Evolutionary conservation across 1,284 basidiomycete species (phyloP), one percentile per base, ranked within the genome.

Genomic region (Boletus hoseneyae): DNA sequence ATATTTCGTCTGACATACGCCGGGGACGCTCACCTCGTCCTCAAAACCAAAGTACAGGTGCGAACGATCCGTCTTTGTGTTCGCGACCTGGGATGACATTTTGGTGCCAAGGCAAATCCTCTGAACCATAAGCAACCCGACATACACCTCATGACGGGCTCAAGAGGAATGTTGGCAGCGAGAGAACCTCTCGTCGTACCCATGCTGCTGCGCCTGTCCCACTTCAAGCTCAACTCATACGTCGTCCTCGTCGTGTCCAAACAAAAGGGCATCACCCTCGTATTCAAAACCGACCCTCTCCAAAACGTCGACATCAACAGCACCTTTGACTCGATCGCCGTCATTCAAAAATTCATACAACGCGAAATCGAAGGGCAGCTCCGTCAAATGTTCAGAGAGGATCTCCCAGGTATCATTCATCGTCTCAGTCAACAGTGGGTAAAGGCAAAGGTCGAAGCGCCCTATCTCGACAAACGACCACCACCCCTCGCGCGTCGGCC

Each of bases 251-350:
- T 99, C 61, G 92, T 99, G 47, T 97, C 94, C 23, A 92, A 92
- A 57, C 89, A 90, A 66, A 98, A 98, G 65, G 97, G 97, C 43
- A 97, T 99, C 67, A 99, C 97, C 0, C 83, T 99, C 41, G 97
- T 99, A 21, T 99, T 99, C 85, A 99, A 99, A 74, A 99, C 97
- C 49, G 97, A 99, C 70, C 97, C 97, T 0, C 80, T 99, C 18
- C 95, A 99, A 70, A 93, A 94, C 61, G 93, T 99, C 48, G 91
- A 98, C 64, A 98, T 99, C 62, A 93, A 89, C 67, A 93, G 89
- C 64, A 98, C 96, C 0, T 99, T 99, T 64, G 97, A 99, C 71
- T 94, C 91, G 15, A 96, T 99, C 55, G 93, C 92, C 44, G 94
- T 97, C 55, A 97, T 99, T 49, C 92, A 97, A 63, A 94, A 92